Percentiles rank a stretch among this genome's conserved stretches.
These are phyloP conservation scores for Begonia loranthoides DNA, from an alignment of 306 rosid genomes.

Conservation along the genomic window DNA sequence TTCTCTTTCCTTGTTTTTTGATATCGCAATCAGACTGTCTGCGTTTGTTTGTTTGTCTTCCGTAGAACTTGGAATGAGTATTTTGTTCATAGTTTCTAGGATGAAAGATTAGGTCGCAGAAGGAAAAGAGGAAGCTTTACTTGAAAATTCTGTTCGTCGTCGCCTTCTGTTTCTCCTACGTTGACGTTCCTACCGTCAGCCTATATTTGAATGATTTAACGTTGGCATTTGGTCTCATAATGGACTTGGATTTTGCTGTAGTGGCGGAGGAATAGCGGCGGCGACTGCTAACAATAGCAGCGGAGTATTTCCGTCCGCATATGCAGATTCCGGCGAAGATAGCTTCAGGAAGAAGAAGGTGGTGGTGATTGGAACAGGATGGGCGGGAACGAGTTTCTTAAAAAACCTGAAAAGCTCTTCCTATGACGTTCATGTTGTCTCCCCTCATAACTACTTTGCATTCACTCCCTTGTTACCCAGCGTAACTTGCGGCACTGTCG, in stretches of 20 bases:
- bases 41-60: too few species aligned
- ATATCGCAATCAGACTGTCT: background rate
- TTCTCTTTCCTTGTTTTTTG: background rate
- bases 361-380: conserved; percentile 82
- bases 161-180: too few species aligned
- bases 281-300: conserved; percentile 22
- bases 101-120: background rate
- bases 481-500: conserved; percentile 65
- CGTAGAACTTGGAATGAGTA: too few species aligned
- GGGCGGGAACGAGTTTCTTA: conserved; percentile 73
- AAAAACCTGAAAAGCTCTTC: conserved; percentile 38
- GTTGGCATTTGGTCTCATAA: too few species aligned
- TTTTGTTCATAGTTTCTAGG: too few species aligned
- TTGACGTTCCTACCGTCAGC: background rate
- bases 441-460: conserved; percentile 74
- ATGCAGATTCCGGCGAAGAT: conserved; percentile 15
- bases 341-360: conserved; percentile 39
- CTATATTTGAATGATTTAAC: background rate
- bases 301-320: conserved; percentile 10
- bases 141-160: too few species aligned
- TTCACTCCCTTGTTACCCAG: conserved; percentile 82
- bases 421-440: conserved; percentile 61
- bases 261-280: conserved; percentile 49
- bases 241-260: conserved; percentile 16
- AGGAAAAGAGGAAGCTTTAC: background rate